Evolutionary conservation across 345 rosid genomes (phyloP), one percentile per base, ranked within the genome.

Genomic region (Aethionema arabicum): DNA sequence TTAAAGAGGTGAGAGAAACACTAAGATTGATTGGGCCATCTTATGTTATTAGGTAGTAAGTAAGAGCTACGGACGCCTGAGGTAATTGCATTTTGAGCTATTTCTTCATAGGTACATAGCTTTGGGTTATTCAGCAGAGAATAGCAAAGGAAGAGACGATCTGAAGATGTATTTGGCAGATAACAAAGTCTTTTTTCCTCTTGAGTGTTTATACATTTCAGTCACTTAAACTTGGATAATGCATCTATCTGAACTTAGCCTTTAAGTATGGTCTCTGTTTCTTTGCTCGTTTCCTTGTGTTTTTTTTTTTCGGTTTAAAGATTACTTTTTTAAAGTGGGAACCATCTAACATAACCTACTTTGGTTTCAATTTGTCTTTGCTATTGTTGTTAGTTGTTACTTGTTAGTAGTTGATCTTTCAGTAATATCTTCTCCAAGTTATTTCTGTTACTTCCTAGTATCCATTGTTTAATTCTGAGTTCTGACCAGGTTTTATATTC

Each of bases 1-100:
- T 32, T 73, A 74, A 74, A 9, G 37, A 10, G 72, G 63, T 64
- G 76, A 69, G 54, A 56, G 60, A 59, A 66, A 40, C 27, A 21
- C 68, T 14, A 36, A 64, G 60, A 38, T n/a, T n/a, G n/a, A n/a
- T n/a, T 49, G 52, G 69, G 46, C 56, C 8, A 21, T 55, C 39
- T 16, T 55, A 21, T 62, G 63, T 69, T 43, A 41, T 47, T 55
- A 70, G 74, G 46, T 70, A 62, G 68, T 33, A 69, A 62, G 68
- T 33, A 69, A 46, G 68, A 46, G 52, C 61, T 16, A 41, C 32
- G 46, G 27, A 42, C 13, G 49, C 47, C 47, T 12, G 52, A 53
- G 61, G 62, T 32, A 32, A 35, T 69, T 69, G 58, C 58, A 32
- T 39, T 61, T 61, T 61, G 55, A 35, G 54, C 43, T 59, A 68